Evolutionary conservation across 345 rosid genomes (phyloP).

Genomic region (Eucalyptus curtisii): DNA sequence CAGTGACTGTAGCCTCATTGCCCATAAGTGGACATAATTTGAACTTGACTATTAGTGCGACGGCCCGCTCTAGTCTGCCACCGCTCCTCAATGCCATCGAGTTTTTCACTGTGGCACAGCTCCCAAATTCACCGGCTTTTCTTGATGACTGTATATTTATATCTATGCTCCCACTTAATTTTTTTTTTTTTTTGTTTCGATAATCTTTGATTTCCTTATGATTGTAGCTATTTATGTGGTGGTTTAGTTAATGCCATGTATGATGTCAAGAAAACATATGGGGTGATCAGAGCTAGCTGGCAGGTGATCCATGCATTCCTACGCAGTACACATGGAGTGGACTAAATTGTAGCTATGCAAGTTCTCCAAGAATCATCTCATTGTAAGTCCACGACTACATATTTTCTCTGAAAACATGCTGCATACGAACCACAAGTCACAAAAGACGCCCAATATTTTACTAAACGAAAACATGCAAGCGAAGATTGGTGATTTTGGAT

Average conservation of each 20-base stretch:
- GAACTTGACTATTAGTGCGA: neutral
- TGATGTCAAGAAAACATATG: neutral
- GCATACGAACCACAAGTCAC: neutral
- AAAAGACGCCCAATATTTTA: neutral
- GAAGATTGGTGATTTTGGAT: no score
- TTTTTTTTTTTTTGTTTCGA: neutral
- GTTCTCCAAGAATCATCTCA: neutral
- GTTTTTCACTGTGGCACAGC: slow-evolving; percentile 5
- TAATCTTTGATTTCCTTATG: neutral
- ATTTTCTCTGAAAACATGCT: neutral
- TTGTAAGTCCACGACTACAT: neutral
- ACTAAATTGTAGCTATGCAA: neutral
- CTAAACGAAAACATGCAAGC: no score
- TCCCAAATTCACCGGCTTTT: slow-evolving; percentile 1
- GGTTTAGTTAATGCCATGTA: slow-evolving; percentile 17
- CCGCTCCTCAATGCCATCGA: slow-evolving; percentile 31
- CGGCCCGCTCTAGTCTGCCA: neutral
- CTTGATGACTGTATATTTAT: neutral
- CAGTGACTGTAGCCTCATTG: neutral
- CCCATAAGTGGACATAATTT: neutral
- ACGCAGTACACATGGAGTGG: neutral
- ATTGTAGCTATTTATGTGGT: neutral
- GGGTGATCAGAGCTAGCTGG: neutral
- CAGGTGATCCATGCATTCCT: slow-evolving; percentile 21
- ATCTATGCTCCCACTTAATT: neutral